Evolutionary conservation across 108 stramenopile species (phyloP), one percentile per base, ranked within the genome.

Genomic region (Pseudonitzschia pungens): DNA sequence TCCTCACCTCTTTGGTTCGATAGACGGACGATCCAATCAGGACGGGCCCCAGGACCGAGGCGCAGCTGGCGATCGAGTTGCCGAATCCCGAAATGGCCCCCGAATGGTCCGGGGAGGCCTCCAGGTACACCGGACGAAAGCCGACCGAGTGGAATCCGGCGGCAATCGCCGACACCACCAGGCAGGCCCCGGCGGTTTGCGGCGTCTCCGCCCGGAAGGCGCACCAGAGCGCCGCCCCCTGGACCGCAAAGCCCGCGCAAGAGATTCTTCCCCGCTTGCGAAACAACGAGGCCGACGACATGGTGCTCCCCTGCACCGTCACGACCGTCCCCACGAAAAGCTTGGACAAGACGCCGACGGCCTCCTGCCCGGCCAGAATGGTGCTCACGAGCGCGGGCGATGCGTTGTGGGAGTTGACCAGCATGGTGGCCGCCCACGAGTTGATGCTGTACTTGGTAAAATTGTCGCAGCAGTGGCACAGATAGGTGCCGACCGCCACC

Each of bases 401-500:
- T 24, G 51, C 59, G 2, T 32, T 18, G 29, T 72, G 65, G 14
- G 66, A n/a, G n/a, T 36, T 40, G n/a, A 77, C 70, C 20, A 77
- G 42, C 77, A 77, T 77, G 24, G 77, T 77, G 14, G 77, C 70
- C 0, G 70, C 55, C 69, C 69, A 77, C 24, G 77, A 41, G 65
- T 72, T 77, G 21, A 77, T 54, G 21, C 41, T 57, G 44, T 77
- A 77, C 45, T 77, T 77, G 52, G 70, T 55, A 57, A 77, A 70
- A 32, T 77, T 77, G 55, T 68, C 77, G 36, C 41, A 42, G n/a
- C 41, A 71, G 56, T 77, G 77, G 24, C 77, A 72, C 10, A 65
- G 14, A 26, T 77, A 77, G 3, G 71, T 56, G 1, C 33, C 43
- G 9, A 71, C 32, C 21, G 52, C 21, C 22, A 48, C 48, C 18